Conservation (phyloP, 495 filamentous ascomycete species). For the Neurospora intermedia region DNA sequence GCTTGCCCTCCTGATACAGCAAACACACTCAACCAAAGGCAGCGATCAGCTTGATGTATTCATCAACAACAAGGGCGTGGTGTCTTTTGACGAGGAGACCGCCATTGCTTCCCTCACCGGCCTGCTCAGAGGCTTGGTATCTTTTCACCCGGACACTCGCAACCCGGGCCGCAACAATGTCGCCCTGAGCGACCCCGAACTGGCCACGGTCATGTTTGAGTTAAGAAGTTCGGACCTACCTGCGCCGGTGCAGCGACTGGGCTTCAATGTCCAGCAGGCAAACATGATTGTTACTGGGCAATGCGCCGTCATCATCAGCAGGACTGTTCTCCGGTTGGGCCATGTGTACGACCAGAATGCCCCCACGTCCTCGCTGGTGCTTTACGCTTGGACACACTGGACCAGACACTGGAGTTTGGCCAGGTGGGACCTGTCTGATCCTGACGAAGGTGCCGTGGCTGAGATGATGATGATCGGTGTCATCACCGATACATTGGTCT, state of each 20-base stretch:
- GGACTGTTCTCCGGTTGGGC: slow-evolving; percentile 5
- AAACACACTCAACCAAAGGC: slow-evolving; percentile 1
- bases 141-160: not conserved
- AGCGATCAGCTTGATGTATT: slow-evolving; percentile 8
- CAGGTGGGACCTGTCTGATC: not conserved
- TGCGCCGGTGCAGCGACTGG: not conserved
- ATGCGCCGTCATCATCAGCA: slow-evolving; percentile 11
- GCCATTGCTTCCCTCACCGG: not conserved
- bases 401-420: slow-evolving; percentile 5
- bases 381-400: slow-evolving; percentile 15
- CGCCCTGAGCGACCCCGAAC: slow-evolving; percentile 3
- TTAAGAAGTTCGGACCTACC: not conserved
- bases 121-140: slow-evolving; percentile 5
- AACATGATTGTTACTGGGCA: slow-evolving; percentile 6
- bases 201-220: slow-evolving; percentile 1
- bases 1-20: slow-evolving; percentile 8
- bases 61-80: not conserved
- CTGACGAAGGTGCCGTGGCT: not conserved
- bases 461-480: slow-evolving; percentile 11
- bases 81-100: slow-evolving; percentile 1
- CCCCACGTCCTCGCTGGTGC: slow-evolving; percentile 4
- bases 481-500: slow-evolving; percentile 3
- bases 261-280: slow-evolving; percentile 7
- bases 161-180: not conserved
- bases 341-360: slow-evolving; percentile 3